A percentile compares a stretch with the other conserved stretches of the same genome.
These are phyloP conservation scores for Vanderwaltozyma yarrowii DNA, from an alignment of 805 yeast species.

Conservation along the genomic window DNA sequence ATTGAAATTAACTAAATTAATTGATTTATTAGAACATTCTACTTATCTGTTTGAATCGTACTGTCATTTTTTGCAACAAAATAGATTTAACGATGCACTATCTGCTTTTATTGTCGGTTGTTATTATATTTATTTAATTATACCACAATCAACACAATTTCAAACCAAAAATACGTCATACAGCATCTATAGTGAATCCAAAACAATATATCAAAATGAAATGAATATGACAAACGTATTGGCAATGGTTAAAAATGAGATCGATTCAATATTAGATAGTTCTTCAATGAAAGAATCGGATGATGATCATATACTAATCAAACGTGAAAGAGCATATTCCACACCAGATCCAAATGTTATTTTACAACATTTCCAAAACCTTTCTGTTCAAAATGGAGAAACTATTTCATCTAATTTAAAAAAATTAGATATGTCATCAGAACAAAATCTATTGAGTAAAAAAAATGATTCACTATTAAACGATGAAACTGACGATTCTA, in stretches of 20 bases:
- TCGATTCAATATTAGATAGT: constrained; percentile 21
- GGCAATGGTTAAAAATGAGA: constrained; percentile 27
- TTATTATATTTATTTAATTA: constrained; percentile 29
- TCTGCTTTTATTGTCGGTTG: constrained; percentile 30
- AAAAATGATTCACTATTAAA: too few relatives aligned
- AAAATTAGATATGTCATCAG: too few relatives aligned
- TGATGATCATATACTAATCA: constrained; percentile 7
- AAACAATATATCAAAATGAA: constrained; percentile 29
- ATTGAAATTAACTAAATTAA: constrained; percentile 27
- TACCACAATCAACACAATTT: constrained; percentile 33
- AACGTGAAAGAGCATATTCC: constrained; percentile 28
- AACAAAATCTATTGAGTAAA: too few relatives aligned
- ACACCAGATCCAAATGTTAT: constrained; percentile 9
- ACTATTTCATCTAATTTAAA: too few relatives aligned
- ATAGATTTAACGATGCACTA: constrained; percentile 22
- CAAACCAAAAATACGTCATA: constrained; percentile 33
- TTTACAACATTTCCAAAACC: too few relatives aligned
- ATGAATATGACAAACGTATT: constrained; percentile 33
- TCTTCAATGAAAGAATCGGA: constrained; percentile 8
- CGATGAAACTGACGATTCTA: constrained; percentile 18
- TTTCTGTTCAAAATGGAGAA: neutral
- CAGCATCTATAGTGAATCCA: constrained; percentile 29
- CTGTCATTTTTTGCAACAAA: constrained; percentile 12
- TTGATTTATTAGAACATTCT: constrained; percentile 31
- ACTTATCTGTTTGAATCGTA: constrained; percentile 29